Conservation (phyloP, 1,284 basidiomycete species). For the Marasmius tenuissimus region DNA sequence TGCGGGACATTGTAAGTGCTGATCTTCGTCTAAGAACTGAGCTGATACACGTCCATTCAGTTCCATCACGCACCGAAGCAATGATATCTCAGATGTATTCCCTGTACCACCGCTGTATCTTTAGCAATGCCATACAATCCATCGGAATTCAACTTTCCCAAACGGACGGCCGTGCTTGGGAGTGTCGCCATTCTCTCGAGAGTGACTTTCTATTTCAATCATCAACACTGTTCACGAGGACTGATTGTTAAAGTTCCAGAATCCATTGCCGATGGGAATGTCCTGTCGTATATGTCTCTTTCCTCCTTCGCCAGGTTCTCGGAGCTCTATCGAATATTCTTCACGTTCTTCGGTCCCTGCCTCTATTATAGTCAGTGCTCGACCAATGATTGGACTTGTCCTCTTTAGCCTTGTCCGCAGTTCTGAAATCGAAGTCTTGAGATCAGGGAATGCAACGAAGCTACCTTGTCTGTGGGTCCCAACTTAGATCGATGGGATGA, state of each 20-base stretch:
- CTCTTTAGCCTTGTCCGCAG: not conserved
- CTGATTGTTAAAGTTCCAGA: no score
- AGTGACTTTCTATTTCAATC: no score
- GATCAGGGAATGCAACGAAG: not conserved
- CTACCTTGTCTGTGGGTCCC: not conserved
- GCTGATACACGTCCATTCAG: conserved; percentile 28
- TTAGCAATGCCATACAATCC: not conserved
- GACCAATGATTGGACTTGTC: not conserved
- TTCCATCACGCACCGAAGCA: conserved; percentile 64
- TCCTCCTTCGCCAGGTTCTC: no score
- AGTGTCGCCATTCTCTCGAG: no score
- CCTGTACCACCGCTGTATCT: not conserved
- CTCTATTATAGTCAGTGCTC: no score
- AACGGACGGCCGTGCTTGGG: not conserved
- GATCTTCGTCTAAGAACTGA: not conserved
- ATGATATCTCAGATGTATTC: conserved; percentile 20
- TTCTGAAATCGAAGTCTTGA: not conserved
- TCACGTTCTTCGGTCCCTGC: no score
- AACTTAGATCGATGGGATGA: not conserved
- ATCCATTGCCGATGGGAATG: no score
- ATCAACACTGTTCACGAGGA: no score
- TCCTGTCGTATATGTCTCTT: no score
- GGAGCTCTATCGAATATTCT: no score
- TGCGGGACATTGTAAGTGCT: conserved; percentile 80
- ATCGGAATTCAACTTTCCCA: not conserved